Evolutionary conservation across 2,329 filamentous ascomycete genomes (phyloP).

Genomic region (Colletotrichum sansevieriae): DNA sequence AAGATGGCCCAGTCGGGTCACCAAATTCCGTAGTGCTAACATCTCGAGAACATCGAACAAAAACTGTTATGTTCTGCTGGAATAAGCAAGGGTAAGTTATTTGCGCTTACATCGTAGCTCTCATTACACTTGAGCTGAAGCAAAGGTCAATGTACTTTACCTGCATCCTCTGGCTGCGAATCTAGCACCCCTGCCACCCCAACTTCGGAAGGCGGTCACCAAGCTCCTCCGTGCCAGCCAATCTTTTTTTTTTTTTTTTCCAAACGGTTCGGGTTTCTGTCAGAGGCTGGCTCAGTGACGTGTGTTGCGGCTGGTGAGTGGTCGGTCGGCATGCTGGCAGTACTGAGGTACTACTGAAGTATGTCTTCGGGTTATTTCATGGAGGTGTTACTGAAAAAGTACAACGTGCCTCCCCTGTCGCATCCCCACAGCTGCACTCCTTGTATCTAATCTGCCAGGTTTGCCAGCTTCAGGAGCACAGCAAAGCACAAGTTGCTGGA

Average conservation of each 20-base stretch:
- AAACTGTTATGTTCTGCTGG: neutral
- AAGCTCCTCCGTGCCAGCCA: neutral
- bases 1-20: conserved; percentile 21
- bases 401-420: conserved; percentile 9
- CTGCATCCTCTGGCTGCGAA: neutral
- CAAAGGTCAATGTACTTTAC: neutral
- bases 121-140: neutral
- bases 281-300: conserved; percentile 8
- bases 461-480: conserved; percentile 40
- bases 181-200: conserved; percentile 8
- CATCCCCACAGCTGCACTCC: conserved; percentile 31
- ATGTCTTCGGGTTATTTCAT: neutral
- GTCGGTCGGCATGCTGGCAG: neutral
- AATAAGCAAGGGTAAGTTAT: neutral
- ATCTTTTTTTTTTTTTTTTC: no score
- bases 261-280: neutral
- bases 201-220: conserved; percentile 37
- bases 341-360: neutral
- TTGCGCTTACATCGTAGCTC: conserved; percentile 28
- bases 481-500: conserved; percentile 8
- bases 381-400: conserved; percentile 2
- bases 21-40: conserved; percentile 31
- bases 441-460: conserved; percentile 40
- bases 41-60: conserved; percentile 21
- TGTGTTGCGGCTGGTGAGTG: conserved; percentile 28